Evolutionary conservation across 2,329 filamentous ascomycete genomes (phyloP), one percentile per base, ranked within the genome.

Genomic region (Graphiopsis chlorocephala): DNA sequence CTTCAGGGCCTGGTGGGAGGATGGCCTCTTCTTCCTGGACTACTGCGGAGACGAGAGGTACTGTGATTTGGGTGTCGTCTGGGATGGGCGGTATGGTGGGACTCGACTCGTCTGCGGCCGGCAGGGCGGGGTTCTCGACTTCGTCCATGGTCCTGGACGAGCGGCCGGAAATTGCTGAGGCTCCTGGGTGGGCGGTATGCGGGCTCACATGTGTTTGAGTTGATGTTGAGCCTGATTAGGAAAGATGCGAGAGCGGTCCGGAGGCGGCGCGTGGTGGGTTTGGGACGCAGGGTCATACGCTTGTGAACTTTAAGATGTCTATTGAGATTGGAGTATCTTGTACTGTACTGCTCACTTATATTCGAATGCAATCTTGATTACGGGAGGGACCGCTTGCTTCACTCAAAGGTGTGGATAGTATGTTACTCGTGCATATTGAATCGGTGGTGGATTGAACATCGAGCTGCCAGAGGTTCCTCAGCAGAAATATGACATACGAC

Each of bases 41-140:
- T 33, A 50, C 62, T 26, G 60, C 60, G 14, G 60, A 31, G 23
- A 42, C 48, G 26, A 63, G 56, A 11, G 56, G 66, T 35, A 67
- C 65, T 15, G 42, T 53, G 17, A 59, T 56, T 25, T 67, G 63
- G 15, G 71, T 69, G 20, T 70, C 66, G 14, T 71, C 68, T 23
- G 67, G 67, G n/a, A 73, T 64, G 3, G 72, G 69, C 35, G 69
- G 63, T 17, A 75, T 61, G 10, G 72, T 74, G 17, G 73, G 73
- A 65, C 71, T 74, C 35, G 70, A 66, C 66, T 74, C 74, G 63
- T 73, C 74, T 20, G 74, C 71, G 26, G 72, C 69, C n/a, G 75
- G 73, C 20, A 77, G 65, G 58, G 68, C 67, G 29, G 75, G 75
- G 52, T 77, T 77, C 68, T 77, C 75, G 55, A 77, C 75, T 68